Evolutionary conservation across 371 early-diverging fungal species (phyloP).

Genomic region (Nosema muscidifuracis): DNA sequence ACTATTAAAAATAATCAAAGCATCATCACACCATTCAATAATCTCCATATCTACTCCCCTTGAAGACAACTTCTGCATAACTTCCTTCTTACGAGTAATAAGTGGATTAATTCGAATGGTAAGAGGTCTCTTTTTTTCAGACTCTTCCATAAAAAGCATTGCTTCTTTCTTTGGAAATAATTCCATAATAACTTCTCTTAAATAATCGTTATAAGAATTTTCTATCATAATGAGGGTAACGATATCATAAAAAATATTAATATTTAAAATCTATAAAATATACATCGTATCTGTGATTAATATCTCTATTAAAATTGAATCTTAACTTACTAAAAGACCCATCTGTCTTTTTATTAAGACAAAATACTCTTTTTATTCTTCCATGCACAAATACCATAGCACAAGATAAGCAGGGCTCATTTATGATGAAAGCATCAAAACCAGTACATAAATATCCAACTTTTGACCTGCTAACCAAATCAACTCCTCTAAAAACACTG

Average conservation of each 20-base stretch:
- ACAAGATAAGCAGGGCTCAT: conserved; percentile 56
- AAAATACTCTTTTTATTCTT: conserved; percentile 48
- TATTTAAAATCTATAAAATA: conserved; percentile 27
- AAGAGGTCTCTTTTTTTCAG: conserved; percentile 88
- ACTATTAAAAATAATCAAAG: conserved; percentile 59
- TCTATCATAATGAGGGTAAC: conserved; percentile 25
- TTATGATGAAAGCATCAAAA: conserved; percentile 34
- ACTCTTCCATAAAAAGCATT: conserved; percentile 80
- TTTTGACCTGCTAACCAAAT: conserved; percentile 16
- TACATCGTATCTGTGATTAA: conserved; percentile 52
- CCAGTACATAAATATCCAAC: conserved; percentile 53
- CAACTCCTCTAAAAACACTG: conserved; percentile 33
- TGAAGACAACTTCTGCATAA: conserved; percentile 81
- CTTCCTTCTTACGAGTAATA: conserved; percentile 79
- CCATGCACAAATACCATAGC: conserved; percentile 57
- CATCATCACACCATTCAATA: conserved; percentile 69
- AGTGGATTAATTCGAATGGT: conserved; percentile 93
- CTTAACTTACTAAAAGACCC: conserved; percentile 26
- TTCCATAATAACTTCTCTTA: conserved; percentile 70
- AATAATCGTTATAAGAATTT: conserved; percentile 73
- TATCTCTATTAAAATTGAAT: conserved; percentile 35
- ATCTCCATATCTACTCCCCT: conserved; percentile 94
- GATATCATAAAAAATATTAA: neutral
- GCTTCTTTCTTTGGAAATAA: conserved; percentile 67
- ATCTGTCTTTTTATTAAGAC: neutral